phyloP scores from a whole-genome alignment of 441 rosid species.

The Corymbia citriodora region DNA sequence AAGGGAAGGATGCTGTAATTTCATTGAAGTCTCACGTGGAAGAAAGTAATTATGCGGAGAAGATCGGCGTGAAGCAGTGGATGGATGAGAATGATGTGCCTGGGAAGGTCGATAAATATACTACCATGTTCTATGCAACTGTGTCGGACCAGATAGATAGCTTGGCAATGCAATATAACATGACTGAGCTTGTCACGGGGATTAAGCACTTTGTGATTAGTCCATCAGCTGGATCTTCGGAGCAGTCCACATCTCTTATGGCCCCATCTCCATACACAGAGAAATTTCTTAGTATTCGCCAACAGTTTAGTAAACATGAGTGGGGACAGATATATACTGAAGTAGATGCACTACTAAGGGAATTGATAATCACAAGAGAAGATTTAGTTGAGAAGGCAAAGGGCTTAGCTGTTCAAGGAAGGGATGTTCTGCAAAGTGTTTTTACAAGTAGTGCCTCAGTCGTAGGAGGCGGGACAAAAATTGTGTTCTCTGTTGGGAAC shows the following conservation, averaged over 20 bases:
- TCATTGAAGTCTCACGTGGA: slow-evolving; percentile 82
- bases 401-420: slow-evolving; percentile 70
- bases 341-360: slow-evolving; percentile 64
- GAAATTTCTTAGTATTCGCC: slow-evolving; percentile 65
- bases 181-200: slow-evolving; percentile 85
- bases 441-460: slow-evolving; percentile 70
- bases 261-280: slow-evolving; percentile 63
- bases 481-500: slow-evolving; percentile 55
- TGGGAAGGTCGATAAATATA: slow-evolving; percentile 76
- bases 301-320: slow-evolving; percentile 41
- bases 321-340: slow-evolving; percentile 89
- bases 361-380: slow-evolving; percentile 66
- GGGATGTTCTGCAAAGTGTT: slow-evolving; percentile 68
- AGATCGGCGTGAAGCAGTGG: slow-evolving; percentile 79
- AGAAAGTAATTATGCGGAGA: slow-evolving; percentile 87
- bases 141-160: slow-evolving; percentile 83
- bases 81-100: slow-evolving; percentile 96
- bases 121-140: slow-evolving; percentile 63
- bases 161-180: slow-evolving; percentile 82
- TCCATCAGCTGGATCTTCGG: slow-evolving; percentile 35
- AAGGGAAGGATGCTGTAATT: slow-evolving; percentile 83
- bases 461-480: slow-evolving; percentile 66
- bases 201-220: slow-evolving; percentile 77
- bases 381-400: slow-evolving; percentile 87
- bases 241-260: slow-evolving; percentile 44